Base-by-base conservation (phyloP, 371 early-diverging fungal genomes). In the Apophysomyces sp. region DNA sequence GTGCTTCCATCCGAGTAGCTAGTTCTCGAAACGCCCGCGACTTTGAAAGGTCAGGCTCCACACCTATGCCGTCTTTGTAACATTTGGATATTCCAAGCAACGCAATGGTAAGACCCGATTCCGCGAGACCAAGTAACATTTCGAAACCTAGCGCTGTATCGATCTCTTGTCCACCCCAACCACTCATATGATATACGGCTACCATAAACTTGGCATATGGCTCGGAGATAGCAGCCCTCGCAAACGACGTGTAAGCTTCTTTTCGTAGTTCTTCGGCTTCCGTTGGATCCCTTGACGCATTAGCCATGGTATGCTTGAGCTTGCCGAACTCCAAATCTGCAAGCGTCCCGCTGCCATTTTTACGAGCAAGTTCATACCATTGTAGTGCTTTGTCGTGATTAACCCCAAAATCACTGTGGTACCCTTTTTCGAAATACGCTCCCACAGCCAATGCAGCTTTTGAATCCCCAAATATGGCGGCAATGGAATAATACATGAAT, bases 1-100 rank as follows among this genome's bases (percentile, higher is more conserved):
- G 6, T 21, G 3, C 24, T 4, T 0, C 34, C 53, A 55, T 34
- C 37, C 67, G 65, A 67, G 24, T 65, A 55, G 27, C 31, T 21
- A 44, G 21, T 3, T 16, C 49, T 9, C 1, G 26, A 11, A 44
- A 44, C 24, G 16, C 36, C n/a, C 59, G 59, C 1, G 72, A 67
- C 34, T 56, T 12, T 12, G 39, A 13, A 4, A 24, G 16, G 30
- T 67, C 60, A 32, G 57, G 31, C 0, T 58, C 55, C 7, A 63
- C 63, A 24, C 67, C 72, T 29, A 65, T 51, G 6, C 67, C 72
- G 1, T 62, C 27, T 39, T 71, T 65, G 27, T 71, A 71, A 34
- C 72, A 71, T 29, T 39, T 52, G 11, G 72, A 65, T 9, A 71
- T 62, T 16, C 59, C 60, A 4, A 41, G 49, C 21, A 65, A 57